These are phyloP conservation scores for Draba incana DNA, from an alignment of 345 rosid species.

Conservation along the genomic window DNA sequence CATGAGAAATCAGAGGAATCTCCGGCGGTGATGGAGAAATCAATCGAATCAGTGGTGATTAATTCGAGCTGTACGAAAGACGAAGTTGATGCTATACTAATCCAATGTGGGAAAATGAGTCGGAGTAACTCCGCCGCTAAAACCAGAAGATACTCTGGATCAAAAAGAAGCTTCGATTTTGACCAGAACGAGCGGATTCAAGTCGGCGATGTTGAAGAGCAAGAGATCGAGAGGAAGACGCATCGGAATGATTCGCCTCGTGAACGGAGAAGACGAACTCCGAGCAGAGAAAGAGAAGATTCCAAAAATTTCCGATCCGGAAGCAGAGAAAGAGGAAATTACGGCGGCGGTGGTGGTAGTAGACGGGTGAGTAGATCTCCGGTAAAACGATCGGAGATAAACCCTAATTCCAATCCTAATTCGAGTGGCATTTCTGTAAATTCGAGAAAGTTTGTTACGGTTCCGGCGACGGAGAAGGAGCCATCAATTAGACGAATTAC, in stretches of 20 bases:
- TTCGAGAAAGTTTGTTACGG: constrained; percentile 66
- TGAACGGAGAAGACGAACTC: constrained; percentile 83
- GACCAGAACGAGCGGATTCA: constrained; percentile 47
- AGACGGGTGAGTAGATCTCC: constrained; percentile 85
- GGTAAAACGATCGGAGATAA: constrained; percentile 60
- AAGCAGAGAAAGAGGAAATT: constrained; percentile 54
- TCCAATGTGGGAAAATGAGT: constrained; percentile 91
- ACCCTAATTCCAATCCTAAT: constrained; percentile 19
- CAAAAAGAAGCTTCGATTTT: constrained; percentile 85
- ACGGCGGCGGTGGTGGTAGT: constrained; percentile 25
- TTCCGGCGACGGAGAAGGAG: constrained; percentile 68
- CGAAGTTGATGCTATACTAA: constrained; percentile 90
- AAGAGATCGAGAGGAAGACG: constrained; percentile 42
- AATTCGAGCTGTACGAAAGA: constrained; percentile 41
- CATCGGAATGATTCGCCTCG: constrained; percentile 46
- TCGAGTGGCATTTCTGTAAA: constrained; percentile 26
- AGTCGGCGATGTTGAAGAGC: constrained; percentile 19
- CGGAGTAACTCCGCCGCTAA: constrained; percentile 63
- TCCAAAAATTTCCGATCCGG: constrained; percentile 49
- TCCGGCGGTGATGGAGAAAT: constrained; percentile 22
- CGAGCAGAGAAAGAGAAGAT: constrained; percentile 83
- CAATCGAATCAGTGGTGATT: constrained; percentile 18
- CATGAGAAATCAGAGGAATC: constrained; percentile 53
- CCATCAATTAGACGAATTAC: constrained; percentile 50
- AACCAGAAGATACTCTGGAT: constrained; percentile 67